Base-by-base conservation (phyloP, 164 flowering plant genomes). In the Sedum album region DNA sequence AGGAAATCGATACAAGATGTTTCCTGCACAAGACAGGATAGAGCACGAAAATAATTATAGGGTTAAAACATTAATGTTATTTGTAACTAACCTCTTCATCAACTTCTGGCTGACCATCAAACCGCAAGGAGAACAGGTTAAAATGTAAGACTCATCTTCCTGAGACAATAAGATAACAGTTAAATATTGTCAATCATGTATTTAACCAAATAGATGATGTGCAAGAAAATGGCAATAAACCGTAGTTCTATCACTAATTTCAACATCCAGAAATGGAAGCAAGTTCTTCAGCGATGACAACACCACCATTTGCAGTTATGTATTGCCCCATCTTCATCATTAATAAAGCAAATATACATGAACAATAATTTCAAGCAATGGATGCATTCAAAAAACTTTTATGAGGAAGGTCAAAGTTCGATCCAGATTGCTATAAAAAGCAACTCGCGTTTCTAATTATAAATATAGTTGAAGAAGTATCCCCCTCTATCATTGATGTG, bases 291-390 rank as follows among this genome's bases (percentile, higher is more conserved):
- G 96, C 94, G 35, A 97, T 74, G 60, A 95, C 89, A 69, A 89
- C 96, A 31, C 97, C 97, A 62, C 97, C 99, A 79, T 88, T 87
- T 57, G 96, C 81, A 60, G 94, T 53, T 74, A 95, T 88, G 72
- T 90, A 88, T 69, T 90, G 81, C 18, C 99, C 99, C 71, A 95
- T 90, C 99, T 95, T 85, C 79, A 95, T 90, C 99, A 91, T 85
- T n/a, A 79, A 79, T 68, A 71, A 31, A 65, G 2, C 46, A 30
- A 76, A 36, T 17, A 35, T 23, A 55, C 25, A 17, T 30, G 57
- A 65, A 31, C n/a, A n/a, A 6, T 23, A 23, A 28, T 17, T 31
- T 35, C 25, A 69, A 66, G 65, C 31, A 0, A 25, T 25, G 15
- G 31, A 25, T 7, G 5, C 23, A 25, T 55, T 55, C 60, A 26